phyloP scores from a whole-genome alignment of 1,284 basidiomycete species.

The Jaminaea rosea region DNA sequence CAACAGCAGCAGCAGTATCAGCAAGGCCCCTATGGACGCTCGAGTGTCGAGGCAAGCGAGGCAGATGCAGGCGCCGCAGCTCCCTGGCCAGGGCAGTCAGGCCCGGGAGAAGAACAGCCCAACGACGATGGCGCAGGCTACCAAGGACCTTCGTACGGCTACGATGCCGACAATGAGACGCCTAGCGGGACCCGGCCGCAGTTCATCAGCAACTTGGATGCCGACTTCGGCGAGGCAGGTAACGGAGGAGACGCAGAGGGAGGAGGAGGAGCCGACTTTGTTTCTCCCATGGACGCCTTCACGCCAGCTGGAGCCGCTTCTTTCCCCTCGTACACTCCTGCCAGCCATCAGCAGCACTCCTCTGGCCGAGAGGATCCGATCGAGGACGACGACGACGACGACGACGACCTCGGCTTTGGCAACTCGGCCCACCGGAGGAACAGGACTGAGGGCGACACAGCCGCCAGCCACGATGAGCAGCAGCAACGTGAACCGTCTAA shows the following conservation, averaged over 20 bases:
- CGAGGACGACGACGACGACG: slow-evolving; percentile 57
- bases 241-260: no score
- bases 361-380: neutral
- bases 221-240: slow-evolving; percentile 11
- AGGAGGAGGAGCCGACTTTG: slow-evolving; percentile 55
- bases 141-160: slow-evolving; percentile 28
- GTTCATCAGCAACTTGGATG: slow-evolving; percentile 43
- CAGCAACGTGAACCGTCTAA: slow-evolving; percentile 1
- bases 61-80: no score
- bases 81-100: no score
- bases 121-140: neutral
- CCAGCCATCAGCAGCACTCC: neutral
- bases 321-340: no score
- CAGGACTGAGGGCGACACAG: slow-evolving; percentile 40
- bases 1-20: no score
- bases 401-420: slow-evolving; percentile 83
- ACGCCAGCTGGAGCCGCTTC: neutral
- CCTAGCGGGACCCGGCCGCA: slow-evolving; percentile 25
- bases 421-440: slow-evolving; percentile 59
- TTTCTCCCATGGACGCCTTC: slow-evolving; percentile 72
- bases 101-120: no score
- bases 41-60: no score
- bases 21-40: no score
- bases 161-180: slow-evolving; percentile 32
- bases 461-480: slow-evolving; percentile 38